Evolutionary conservation across 805 yeast genomes (phyloP), one percentile per base, ranked within the genome.

Genomic region (Kodamaea restingae): DNA sequence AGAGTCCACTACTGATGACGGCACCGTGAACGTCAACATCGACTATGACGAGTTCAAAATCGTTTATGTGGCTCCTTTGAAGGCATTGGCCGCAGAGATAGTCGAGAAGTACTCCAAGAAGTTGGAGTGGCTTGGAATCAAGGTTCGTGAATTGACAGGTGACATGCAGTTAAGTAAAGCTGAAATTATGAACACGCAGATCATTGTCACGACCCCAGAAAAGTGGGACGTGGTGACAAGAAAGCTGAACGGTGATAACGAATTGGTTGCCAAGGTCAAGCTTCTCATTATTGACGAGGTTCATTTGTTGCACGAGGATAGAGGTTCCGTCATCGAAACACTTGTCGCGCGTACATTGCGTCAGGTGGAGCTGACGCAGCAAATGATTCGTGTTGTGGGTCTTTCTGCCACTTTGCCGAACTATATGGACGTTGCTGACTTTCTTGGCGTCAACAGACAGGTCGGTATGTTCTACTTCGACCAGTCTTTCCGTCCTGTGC

Each of bases 181-280:
- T 2, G 96, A 88, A 58, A 87, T 88, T 29, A 58, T 78, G 52
- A 75, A 76, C 1, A 90, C 97, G 1, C 96, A 88, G 56, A 73
- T 88, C 29, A 84, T 88, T 46, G 96, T 88, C 2, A 90, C 96
- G 0, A 88, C 97, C 0, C 97, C 97, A 0, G 97, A 88, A 55
- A 88, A 88, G 59, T 88, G 97, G 97, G 97, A 88, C 64, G 97
- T 93, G 2, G 96, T 93, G 2, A 91, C 98, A 0, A 76, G 98
- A 55, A 93, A 93, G 56, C 82, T 90, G 27, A 83, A 75, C 49
- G 97, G 96, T 38, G 97, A 90, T 52, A 78, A 78, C 36, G 95
- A 88, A 49, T 61, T 90, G 34, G 86, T 87, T 2, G 78, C 84
- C 9, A 88, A 88, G 51, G 95, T 93, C 7, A 86, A 82, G 58